A percentile compares a stretch with the other conserved stretches of the same genome.
Evolutionary conservation across 2,329 filamentous ascomycete genomes (phyloP).

Genomic region (Trichoderma arundinaceum): DNA sequence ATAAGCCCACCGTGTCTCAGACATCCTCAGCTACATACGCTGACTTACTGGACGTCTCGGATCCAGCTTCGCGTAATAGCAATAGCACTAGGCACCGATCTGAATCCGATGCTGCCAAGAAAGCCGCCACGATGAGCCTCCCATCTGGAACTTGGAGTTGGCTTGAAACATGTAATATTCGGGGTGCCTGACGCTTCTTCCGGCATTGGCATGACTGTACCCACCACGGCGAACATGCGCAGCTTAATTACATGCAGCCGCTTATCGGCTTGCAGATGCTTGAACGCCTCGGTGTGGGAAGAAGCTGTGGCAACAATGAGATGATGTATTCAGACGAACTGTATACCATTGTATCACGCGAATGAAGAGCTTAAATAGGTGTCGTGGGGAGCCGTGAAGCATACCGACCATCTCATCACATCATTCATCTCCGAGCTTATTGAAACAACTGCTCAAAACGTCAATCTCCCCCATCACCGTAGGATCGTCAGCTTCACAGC

Average conservation of each 20-base stretch:
- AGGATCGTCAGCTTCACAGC: neutral
- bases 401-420: neutral
- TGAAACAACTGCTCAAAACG: too few relatives aligned
- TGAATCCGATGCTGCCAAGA: neutral
- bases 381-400: neutral
- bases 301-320: neutral
- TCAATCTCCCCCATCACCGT: neutral
- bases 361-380: neutral
- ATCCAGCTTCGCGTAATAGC: neutral
- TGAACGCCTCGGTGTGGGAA: neutral
- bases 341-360: neutral
- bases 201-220: slow-evolving; percentile 16
- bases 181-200: slow-evolving; percentile 1
- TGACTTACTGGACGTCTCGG: neutral
- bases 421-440: neutral
- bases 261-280: neutral
- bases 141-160: neutral
- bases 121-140: neutral
- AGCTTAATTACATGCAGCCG: slow-evolving; percentile 1
- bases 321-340: too few relatives aligned
- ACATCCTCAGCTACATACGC: neutral
- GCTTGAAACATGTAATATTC: neutral
- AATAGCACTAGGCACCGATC: neutral
- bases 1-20: neutral
- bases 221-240: neutral